Evolutionary conservation across 805 yeast species (phyloP), one percentile per base, ranked within the genome.

Genomic region (Candida golubevii): DNA sequence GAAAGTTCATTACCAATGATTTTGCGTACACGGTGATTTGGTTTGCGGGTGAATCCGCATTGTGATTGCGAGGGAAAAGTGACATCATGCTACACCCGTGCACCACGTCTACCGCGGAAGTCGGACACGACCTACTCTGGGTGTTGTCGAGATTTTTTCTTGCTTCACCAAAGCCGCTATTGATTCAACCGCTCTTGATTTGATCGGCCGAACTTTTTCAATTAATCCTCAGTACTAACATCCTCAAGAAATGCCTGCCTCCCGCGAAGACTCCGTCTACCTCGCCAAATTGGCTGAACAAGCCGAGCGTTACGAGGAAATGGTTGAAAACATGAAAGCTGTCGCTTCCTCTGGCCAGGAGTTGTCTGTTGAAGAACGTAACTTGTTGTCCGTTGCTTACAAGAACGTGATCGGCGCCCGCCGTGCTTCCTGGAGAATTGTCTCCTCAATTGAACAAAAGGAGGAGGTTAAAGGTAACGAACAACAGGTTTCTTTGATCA

Each of bases 351-450:
- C 95, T 36, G 97, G 96, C 51, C 90, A 87, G 72, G 98, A 91
- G 70, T 77, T 93, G 58, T 85, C 95, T 41, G 96, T 93, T 56
- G 99, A 93, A 75, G 99, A 93, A 77, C 90, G 99, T 72, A 93
- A 93, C 74, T 78, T 91, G 58, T 80, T 91, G 61, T 88, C 97
- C 30, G 98, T 93, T 59, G 99, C 99, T 50, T 91, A 91, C 79
- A 91, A 91, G 75, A 91, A 91, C 65, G 98, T 91, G 46, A 91
- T 91, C 71, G 99, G 99, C 65, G 96, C 98, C 47, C 89, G 98
- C 64, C 90, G 99, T 76, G 98, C 99, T 47, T 88, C 97, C 37
- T 93, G 98, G 98, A 86, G 99, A 81, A 89, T 93, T 64, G 97
- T 93, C 42, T 89, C 97, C 33, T 88, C 97, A 38, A 91, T 91